phyloP scores from a whole-genome alignment of 2,329 filamentous ascomycete species.

The Penicillium janthinellum region DNA sequence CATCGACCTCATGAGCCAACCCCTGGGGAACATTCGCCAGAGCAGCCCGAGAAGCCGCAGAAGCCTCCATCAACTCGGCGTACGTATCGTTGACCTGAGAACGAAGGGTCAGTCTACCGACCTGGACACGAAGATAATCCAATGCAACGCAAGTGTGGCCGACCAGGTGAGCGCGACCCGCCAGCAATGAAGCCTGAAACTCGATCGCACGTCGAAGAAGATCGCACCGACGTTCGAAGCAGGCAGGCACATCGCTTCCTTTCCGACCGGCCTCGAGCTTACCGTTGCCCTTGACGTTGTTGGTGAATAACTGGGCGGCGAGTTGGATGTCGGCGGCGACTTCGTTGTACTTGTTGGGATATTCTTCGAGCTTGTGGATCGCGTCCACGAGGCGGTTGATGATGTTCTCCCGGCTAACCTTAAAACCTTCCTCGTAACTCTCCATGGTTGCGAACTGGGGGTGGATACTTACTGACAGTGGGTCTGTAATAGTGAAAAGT shows the following conservation, averaged over 20 bases:
- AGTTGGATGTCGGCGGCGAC: background rate
- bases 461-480: background rate
- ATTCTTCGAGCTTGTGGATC: background rate
- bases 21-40: background rate
- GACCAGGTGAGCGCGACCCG: background rate
- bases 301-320: background rate
- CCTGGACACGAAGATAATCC: background rate
- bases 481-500: background rate
- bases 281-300: background rate
- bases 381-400: background rate
- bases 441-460: background rate
- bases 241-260: background rate
- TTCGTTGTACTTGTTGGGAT: background rate
- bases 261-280: background rate
- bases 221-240: background rate
- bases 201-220: background rate
- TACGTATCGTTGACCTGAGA: background rate
- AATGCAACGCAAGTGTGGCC: background rate
- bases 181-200: background rate
- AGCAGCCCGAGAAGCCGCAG: background rate
- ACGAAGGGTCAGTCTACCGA: background rate
- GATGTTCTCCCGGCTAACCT: background rate
- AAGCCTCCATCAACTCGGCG: background rate
- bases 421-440: background rate
- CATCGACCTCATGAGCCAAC: background rate